These are phyloP conservation scores for Aurantiochytrium sp. DNA, from an alignment of 108 stramenopile species.

Conservation along the genomic window DNA sequence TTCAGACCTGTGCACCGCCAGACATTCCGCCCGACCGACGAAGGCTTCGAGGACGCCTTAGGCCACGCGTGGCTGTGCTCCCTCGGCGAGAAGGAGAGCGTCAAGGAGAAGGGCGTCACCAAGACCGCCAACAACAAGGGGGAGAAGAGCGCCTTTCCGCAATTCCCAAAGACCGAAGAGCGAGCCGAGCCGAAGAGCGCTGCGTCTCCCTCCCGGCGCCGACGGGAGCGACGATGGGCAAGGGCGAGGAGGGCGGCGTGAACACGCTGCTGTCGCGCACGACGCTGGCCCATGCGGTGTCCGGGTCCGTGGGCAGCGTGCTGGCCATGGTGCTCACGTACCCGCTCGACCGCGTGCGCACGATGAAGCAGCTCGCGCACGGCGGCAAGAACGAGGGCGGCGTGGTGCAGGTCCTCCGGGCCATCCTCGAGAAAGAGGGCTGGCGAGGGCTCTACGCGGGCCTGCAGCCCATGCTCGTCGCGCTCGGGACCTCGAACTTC, in stretches of 20 bases:
- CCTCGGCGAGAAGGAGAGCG: too few species aligned
- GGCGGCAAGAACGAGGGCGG: neutral
- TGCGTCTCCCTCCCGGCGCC: too few species aligned
- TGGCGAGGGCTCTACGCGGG: slow-evolving; percentile 36
- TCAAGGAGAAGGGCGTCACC: too few species aligned
- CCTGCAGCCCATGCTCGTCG: slow-evolving; percentile 41
- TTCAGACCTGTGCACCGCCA: too few species aligned
- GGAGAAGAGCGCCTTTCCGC: too few species aligned
- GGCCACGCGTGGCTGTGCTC: too few species aligned
- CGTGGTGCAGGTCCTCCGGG: neutral
- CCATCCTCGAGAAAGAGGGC: slow-evolving; percentile 37
- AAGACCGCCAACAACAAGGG: too few species aligned
- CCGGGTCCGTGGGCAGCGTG: slow-evolving; percentile 47
- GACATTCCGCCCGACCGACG: too few species aligned
- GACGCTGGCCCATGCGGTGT: slow-evolving; percentile 40
- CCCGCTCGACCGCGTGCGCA: slow-evolving; percentile 49
- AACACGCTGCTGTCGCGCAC: slow-evolving; percentile 20
- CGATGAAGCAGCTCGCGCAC: slow-evolving; percentile 43
- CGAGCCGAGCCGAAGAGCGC: too few species aligned
- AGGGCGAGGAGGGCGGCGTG: neutral
- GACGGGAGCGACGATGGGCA: neutral
- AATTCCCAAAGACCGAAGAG: too few species aligned
- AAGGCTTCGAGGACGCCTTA: too few species aligned
- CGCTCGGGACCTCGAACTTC: slow-evolving; percentile 44
- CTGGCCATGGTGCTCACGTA: slow-evolving; percentile 46